These are phyloP conservation scores for Populus nigra DNA, from an alignment of 345 rosid species.

Conservation along the genomic window DNA sequence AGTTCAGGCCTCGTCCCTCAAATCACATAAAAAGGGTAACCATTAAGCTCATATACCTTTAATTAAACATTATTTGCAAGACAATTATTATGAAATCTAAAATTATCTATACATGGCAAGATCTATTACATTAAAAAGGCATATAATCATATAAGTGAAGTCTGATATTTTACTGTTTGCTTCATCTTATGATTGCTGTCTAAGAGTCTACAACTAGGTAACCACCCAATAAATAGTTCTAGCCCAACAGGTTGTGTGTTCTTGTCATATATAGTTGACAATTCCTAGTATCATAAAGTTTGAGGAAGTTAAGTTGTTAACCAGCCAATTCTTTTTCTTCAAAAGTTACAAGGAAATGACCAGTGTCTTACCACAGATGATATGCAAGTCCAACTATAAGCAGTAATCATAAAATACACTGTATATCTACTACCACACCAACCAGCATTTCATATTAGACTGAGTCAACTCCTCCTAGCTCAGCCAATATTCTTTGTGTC, in stretches of 20 bases:
- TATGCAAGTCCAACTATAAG: background rate
- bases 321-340: background rate
- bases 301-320: background rate
- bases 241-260: background rate
- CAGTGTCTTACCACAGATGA: background rate
- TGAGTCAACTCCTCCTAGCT: background rate
- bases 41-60: background rate
- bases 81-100: background rate
- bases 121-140: background rate
- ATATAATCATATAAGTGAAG: background rate
- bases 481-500: background rate
- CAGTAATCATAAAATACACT: background rate
- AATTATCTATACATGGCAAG: background rate
- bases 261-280: background rate
- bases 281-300: background rate
- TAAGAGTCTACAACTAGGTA: background rate
- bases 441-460: background rate
- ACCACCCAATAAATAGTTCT: background rate
- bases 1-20: background rate
- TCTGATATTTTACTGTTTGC: background rate
- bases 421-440: background rate
- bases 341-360: background rate
- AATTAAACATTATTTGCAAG: background rate
- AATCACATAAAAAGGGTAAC: background rate
- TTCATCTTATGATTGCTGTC: background rate